Base-by-base conservation (phyloP, 352 stramenopile species). In the Globisporangium heterothallicum region DNA sequence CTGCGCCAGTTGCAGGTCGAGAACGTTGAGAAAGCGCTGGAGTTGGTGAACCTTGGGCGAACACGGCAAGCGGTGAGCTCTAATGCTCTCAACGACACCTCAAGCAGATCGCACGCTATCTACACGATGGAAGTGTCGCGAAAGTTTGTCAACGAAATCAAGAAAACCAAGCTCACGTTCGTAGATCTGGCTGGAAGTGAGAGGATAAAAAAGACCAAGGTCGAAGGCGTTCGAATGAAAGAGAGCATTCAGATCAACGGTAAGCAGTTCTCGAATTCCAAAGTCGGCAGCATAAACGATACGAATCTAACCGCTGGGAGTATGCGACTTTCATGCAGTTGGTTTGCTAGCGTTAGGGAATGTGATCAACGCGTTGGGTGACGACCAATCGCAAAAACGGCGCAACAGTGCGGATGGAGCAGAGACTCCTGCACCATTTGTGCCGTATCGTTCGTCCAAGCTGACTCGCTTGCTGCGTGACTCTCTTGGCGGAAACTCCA, bases 181-280 rank as follows among this genome's bases (percentile, higher is more conserved):
- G 74, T 85, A 14, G 74, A 85, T 43, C 61, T 85, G 38, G 74
- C 74, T 16, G 71, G 74, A 6, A 85, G 74, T 29, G 74, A 85
- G 44, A 58, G 74, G 2, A 35, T 78, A 2, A 85, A 83, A 49
- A 80, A 78, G 49, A 79, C 74, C 0, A 50, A 69, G 42, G 74
- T 76, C n/a, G 74, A 85, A 26, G 74, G 71, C 4, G 36, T 58
- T 4, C 66, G 66, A 13, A 64, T 70, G 60, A 68, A 69, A 51
- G 74, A 83, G 53, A 76, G 74, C 47, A 83, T 83, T 41, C 64
- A 83, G n/a, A 85, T 83, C 49, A 85, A 85, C 42, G 55, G 68
- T 78, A 29, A 27, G 22, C 0, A 14, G 35, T n/a, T n/a, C n/a
- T n/a, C n/a, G n/a, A n/a, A n/a, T n/a, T n/a, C n/a, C n/a, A n/a